These are phyloP conservation scores for Mortierella sp. DNA, from an alignment of 371 early-diverging fungal genomes.

Conservation along the genomic window DNA sequence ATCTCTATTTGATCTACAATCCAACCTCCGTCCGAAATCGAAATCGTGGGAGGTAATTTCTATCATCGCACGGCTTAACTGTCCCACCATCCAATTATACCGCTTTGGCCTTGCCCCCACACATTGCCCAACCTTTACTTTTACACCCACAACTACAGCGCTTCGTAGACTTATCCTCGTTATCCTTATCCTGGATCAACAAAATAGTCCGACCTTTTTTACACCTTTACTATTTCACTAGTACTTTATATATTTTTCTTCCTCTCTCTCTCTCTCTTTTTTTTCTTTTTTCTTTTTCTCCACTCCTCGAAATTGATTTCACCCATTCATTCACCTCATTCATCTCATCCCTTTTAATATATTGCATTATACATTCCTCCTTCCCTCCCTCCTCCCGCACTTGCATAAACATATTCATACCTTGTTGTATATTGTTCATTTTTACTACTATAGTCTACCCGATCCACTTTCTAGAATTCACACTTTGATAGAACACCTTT, in stretches of 20 bases:
- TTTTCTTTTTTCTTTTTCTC: slow-evolving; percentile 15
- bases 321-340: background rate
- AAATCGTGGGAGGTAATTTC: slow-evolving; percentile 3
- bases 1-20: background rate
- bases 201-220: background rate
- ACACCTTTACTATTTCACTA: background rate
- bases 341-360: slow-evolving; percentile 1
- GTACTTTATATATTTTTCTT: slow-evolving; percentile 6
- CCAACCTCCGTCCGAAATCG: background rate
- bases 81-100: background rate
- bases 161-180: background rate
- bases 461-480: slow-evolving; percentile 1
- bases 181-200: slow-evolving; percentile 3
- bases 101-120: slow-evolving; percentile 13
- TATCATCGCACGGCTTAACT: background rate
- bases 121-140: background rate
- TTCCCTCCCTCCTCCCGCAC: background rate
- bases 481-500: slow-evolving; percentile 3
- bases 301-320: background rate
- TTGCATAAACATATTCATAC: background rate
- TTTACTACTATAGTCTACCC: slow-evolving; percentile 1
- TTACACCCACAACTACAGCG: background rate
- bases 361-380: slow-evolving; percentile 5
- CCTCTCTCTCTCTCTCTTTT: background rate
- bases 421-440: slow-evolving; percentile 7